Conservation (phyloP, 345 rosid genomes). For the Microthlaspi erraticum region DNA sequence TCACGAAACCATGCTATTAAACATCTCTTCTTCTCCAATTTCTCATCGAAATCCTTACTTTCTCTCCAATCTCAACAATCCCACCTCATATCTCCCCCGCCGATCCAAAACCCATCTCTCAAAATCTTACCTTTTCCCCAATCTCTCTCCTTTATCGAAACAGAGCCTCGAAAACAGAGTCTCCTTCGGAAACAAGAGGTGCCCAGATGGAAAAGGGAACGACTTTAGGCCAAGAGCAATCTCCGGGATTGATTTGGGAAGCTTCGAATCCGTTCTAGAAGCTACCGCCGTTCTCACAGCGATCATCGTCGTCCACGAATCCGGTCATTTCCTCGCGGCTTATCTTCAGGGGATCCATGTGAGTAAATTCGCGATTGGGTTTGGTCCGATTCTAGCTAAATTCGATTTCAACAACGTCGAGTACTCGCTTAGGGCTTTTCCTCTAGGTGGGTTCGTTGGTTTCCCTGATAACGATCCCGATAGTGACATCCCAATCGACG, state of each 20-base stretch:
- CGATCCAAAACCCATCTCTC: conserved; percentile 60
- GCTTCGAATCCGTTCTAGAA: conserved; percentile 72
- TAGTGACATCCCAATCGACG: conserved; percentile 79
- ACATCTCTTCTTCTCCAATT: conserved; percentile 58
- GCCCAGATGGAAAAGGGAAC: conserved; percentile 47
- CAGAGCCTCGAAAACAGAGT: conserved; percentile 50
- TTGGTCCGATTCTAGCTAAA: conserved; percentile 92
- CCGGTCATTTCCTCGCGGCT: conserved; percentile 95
- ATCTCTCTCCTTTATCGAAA: conserved; percentile 43
- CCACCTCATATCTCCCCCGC: conserved; percentile 46
- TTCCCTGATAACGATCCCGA: conserved; percentile 98
- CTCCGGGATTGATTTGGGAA: conserved; percentile 73
- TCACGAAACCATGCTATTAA: conserved; percentile 65
- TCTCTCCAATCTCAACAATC: conserved; percentile 50
- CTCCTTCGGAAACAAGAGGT: conserved; percentile 41
- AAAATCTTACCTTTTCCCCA: conserved; percentile 50
- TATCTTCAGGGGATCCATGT: conserved; percentile 94
- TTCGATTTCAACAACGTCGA: conserved; percentile 85
- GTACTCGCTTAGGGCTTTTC: conserved; percentile 88
- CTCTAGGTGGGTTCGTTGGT: conserved; percentile 94
- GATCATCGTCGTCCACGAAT: conserved; percentile 85
- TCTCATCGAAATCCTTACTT: conserved; percentile 52
- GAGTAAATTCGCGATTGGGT: conserved; percentile 95
- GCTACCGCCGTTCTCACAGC: conserved; percentile 86
- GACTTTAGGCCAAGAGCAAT: conserved; percentile 59